Evolutionary conservation across 2,329 filamentous ascomycete genomes (phyloP), one percentile per base, ranked within the genome.

Genomic region (Thielaviopsis musarum): DNA sequence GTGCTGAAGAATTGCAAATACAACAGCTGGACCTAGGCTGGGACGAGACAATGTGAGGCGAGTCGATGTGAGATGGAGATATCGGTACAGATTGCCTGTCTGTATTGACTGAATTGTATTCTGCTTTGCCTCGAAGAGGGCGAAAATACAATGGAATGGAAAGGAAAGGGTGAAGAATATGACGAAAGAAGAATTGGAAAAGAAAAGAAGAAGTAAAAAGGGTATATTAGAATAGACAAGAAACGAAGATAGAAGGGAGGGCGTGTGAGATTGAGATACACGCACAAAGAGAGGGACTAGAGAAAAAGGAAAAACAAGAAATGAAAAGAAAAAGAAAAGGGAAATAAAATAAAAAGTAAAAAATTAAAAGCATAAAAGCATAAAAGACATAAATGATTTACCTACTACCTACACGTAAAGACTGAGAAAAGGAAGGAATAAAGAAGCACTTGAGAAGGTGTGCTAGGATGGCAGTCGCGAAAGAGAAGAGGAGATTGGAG

Each of bases 311-410:
- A 65, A 60, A 63, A 54, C 24, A 56, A 28, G 53, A 26, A 38
- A 60, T 54, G 62, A 62, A 60, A 57, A 63, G 57, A 62, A 62
- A 65, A 62, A 66, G 58, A 60, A 59, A 54, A 54, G 52, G 56
- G 62, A 58, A 65, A 64, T 61, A 61, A 66, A 65, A 66, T 56
- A 63, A 59, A 65, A 62, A 61, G 63, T 66, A 66, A 60, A 65
- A 65, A 48, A 59, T 54, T n/a, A n/a, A n/a, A n/a, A n/a, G n/a
- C 30, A 62, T 58, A 64, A 61, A 54, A n/a, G n/a, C n/a, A n/a
- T n/a, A n/a, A n/a, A 54, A 48, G 62, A 63, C n/a, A 59, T 34
- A 34, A 34, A 34, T 3, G 30, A 34, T 34, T 34, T 34, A 34
- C 30, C 24, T 26, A 6, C 6, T 26, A 26, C 24, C 24, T 26